Evolutionary conservation across 2,329 filamentous ascomycete genomes (phyloP), one percentile per base, ranked within the genome.

Genomic region (Chaetomium sp.): DNA sequence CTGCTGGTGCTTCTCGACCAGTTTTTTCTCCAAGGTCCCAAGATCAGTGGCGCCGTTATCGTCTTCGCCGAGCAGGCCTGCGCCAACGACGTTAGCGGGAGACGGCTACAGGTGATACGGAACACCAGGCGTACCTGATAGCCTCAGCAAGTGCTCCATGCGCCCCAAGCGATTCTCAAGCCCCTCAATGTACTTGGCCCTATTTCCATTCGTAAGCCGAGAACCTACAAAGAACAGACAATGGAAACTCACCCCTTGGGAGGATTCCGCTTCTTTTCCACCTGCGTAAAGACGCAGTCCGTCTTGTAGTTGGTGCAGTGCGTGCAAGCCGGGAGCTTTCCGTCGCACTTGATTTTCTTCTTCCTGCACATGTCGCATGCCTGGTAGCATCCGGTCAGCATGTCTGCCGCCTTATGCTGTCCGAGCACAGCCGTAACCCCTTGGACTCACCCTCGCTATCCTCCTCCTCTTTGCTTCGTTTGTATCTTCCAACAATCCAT

Each of bases 241-340:
- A 58, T 31, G 25, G 55, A 31, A 31, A 76, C 85, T 70, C 84
- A 96, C 93, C 95, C 94, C 83, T 98, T 99, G 1, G 94, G 95
- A 60, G 95, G 94, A 77, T 91, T 95, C 65, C 95, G 87, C 84
- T 99, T 99, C 87, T 99, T 99, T 81, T 99, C 95, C 45, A 98
- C 93, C 76, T 97, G 93, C 0, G 95, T 98, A 75, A 98, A 98
- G 71, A 97, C 87, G 77, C 94, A 99, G 72, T 97, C 93, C 5
- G 93, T 97, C 83, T 97, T 97, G 82, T 97, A 97, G 77, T 97
- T 98, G 76, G 90, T 90, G 77, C 94, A 99, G 78, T 98, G 95
- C 8, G 92, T 93, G 78, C 95, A 99, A 66, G 93, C 88, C 45
- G 95, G 94, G 79, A 96, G 87, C 80, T 96, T 97, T 70, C 95